Conservation (phyloP, 306 rosid species). For the Pterocarpus macrocarpus region DNA sequence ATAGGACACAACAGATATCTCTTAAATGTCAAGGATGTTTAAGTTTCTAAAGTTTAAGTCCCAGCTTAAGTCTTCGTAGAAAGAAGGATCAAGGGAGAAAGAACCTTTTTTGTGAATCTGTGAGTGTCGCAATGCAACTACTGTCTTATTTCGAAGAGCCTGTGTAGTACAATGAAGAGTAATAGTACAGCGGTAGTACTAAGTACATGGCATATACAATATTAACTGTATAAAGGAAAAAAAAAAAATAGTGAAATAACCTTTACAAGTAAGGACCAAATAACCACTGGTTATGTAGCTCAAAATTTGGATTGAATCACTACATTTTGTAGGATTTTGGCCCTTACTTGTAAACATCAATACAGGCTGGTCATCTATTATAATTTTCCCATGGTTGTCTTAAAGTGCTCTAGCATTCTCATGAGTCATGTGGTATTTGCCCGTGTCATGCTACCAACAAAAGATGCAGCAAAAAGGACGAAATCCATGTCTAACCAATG, state of each 20-base stretch:
- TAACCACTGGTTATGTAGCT: not conserved
- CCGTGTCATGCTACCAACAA: not conserved
- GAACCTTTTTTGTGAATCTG: not conserved
- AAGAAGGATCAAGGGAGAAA: constrained; percentile 24
- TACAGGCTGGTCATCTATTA: not conserved
- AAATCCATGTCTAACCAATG: not conserved
- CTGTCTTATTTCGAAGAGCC: constrained; percentile 7
- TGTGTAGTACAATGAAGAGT: not conserved
- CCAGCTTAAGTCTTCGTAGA: not conserved
- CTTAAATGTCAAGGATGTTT: not conserved
- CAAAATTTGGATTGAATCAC: not conserved
- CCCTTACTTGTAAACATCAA: not conserved
- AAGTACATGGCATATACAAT: not conserved
- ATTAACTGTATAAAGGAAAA: not conserved
- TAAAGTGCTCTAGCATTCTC: not conserved
- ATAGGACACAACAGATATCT: not conserved
- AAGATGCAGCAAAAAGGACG: not conserved
- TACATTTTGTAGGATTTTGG: not conserved
- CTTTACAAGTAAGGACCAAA: not conserved
- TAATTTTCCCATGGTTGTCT: not conserved
- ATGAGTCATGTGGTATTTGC: not conserved
- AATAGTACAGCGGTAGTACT: not conserved
- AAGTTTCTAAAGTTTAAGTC: not conserved
- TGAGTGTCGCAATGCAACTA: not conserved
- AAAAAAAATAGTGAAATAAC: not conserved